Evolutionary conservation across 352 stramenopile genomes (phyloP), one percentile per base, ranked within the genome.

Genomic region (Globisporangium recalcitrans): DNA sequence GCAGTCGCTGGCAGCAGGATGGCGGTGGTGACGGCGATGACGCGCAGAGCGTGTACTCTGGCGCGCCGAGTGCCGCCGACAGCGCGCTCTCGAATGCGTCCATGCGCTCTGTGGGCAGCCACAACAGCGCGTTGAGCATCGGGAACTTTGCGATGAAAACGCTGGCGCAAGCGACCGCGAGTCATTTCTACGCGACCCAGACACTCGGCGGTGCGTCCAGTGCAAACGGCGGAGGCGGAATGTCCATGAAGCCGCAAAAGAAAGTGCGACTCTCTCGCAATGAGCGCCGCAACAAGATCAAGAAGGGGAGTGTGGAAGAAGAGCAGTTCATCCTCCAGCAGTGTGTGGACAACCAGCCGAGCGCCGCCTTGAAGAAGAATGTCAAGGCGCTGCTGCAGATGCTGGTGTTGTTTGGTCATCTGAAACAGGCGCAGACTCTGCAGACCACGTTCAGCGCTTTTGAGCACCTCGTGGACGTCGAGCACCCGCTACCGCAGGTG

Each of bases 121-220:
- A 93, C 74, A 93, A 93, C 62, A 90, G 75, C 44, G 74, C 77
- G 19, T 54, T 69, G 34, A 78, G 67, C 51, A 85, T 88, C 36
- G 81, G 81, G 11, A 91, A 91, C 57, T 91, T 91, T 57, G 69
- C 77, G 16, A 82, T 84, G 70, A 73, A 88, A 65, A 72, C 68
- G 21, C 65, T 89, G 24, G 69, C 78, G 19, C 62, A 73, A 34
- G 81, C 81, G 22, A 89, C 81, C 5, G 70, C 77, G 29, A 88
- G 79, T 47, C 81, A 91, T 53, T 91, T 88, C 62, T 91, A 81
- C 64, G 79, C 81, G 22, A 87, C 81, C 10, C 78, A 88, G 57
- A 60, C 79, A 7, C 59, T 82, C 31, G 52, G 68, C n/a, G 46
- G 31, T 26, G 48, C 16, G 1, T 21, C 36, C 16, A 46, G 26